A percentile compares a stretch with the other conserved stretches of the same genome.
Conservation (phyloP, 2,329 filamentous ascomycete species). For the Colletotrichum sojae region DNA sequence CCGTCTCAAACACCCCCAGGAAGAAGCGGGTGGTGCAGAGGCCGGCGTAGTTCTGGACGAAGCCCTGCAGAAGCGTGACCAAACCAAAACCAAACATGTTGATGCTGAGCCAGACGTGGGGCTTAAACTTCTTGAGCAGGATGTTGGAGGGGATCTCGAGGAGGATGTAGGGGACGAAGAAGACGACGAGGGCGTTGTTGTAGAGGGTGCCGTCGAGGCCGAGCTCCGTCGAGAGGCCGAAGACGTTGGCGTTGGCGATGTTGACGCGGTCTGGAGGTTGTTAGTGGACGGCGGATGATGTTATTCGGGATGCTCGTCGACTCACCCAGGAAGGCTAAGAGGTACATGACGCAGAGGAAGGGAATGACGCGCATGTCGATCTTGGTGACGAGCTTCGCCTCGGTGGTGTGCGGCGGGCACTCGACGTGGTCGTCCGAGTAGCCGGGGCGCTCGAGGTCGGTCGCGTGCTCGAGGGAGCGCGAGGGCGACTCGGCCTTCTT, state of each 20-base stretch:
- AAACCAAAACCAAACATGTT: constrained; percentile 92
- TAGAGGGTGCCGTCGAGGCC: constrained; percentile 72
- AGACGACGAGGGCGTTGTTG: constrained; percentile 84
- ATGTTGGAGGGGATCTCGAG: constrained; percentile 72
- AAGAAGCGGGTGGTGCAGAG: constrained; percentile 88
- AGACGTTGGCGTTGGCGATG: constrained; percentile 82
- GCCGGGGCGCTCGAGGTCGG: constrained; percentile 28
- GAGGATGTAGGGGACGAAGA: constrained; percentile 85
- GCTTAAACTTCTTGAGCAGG: constrained; percentile 57
- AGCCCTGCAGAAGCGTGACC: constrained; percentile 80
- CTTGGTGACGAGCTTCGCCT: constrained; percentile 76
- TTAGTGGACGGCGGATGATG: not conserved
- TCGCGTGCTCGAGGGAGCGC: constrained; percentile 34
- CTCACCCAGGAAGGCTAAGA: constrained; percentile 75
- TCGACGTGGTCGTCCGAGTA: constrained; percentile 37
- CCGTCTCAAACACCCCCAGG: constrained; percentile 81
- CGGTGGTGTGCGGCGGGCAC: constrained; percentile 70
- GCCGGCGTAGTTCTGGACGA: constrained; percentile 83
- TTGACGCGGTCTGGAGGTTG: constrained; percentile 74
- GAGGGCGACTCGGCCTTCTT: constrained; percentile 29
- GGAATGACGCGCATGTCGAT: constrained; percentile 80
- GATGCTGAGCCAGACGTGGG: constrained; percentile 79
- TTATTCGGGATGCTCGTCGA: not conserved
- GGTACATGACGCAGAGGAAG: constrained; percentile 79
- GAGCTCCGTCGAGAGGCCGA: constrained; percentile 75